Evolutionary conservation across 2,329 filamentous ascomycete species (phyloP).

Genomic region (Cytospora paraplurivora): DNA sequence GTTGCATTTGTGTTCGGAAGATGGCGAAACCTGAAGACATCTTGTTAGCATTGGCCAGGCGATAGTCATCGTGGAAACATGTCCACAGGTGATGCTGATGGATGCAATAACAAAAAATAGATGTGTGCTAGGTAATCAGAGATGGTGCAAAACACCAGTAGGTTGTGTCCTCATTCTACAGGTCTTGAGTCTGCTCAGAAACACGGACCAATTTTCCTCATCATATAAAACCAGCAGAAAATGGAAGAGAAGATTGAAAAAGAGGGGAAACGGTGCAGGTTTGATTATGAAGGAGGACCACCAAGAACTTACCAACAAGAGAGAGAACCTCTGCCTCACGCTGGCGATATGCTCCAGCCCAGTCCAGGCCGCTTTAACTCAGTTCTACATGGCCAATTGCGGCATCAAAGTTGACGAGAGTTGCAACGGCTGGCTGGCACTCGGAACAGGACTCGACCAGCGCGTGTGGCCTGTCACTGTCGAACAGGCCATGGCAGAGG

Average conservation of each 20-base stretch:
- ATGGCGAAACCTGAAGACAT: not conserved
- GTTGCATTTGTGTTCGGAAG: not conserved
- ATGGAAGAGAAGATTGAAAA: not conserved
- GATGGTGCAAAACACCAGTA: conserved; percentile 41
- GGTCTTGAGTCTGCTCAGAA: conserved; percentile 80
- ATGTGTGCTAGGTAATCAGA: conserved; percentile 34
- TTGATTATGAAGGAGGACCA: not conserved
- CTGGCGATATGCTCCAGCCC: too few relatives aligned
- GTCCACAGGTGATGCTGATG: not conserved
- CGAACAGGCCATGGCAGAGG: not conserved
- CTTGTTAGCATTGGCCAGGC: not conserved
- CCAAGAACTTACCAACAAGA: too few relatives aligned
- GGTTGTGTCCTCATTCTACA: conserved; percentile 51
- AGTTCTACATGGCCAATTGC: not conserved
- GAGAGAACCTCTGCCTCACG: too few relatives aligned
- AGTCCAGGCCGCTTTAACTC: too few relatives aligned
- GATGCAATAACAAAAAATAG: conserved; percentile 1
- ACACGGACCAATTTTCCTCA: conserved; percentile 82
- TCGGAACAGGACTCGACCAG: not conserved
- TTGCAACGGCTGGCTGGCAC: not conserved
- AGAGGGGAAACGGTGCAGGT: not conserved
- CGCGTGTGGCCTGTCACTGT: not conserved
- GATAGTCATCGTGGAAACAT: not conserved
- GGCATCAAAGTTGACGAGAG: not conserved
- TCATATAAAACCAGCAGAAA: conserved; percentile 47